Conservation (phyloP, 768 basidiomycete species). For the Amanita rubescens region DNA sequence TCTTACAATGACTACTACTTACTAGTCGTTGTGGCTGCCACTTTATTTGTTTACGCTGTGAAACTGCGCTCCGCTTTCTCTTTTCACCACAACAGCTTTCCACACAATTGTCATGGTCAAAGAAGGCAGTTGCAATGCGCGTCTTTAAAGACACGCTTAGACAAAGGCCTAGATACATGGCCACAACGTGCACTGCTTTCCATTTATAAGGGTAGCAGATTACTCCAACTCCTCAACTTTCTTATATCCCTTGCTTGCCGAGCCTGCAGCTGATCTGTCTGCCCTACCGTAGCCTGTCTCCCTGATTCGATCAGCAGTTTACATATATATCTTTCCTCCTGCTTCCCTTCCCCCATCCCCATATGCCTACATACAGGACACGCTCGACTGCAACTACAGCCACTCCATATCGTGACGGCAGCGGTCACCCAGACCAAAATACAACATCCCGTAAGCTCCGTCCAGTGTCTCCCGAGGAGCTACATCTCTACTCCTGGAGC, state of each 20-base stretch:
- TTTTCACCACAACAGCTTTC: not conserved
- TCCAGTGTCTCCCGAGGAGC: constrained; percentile 27
- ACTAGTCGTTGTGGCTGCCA: no score
- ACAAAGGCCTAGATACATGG: constrained; percentile 7
- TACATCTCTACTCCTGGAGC: constrained; percentile 23
- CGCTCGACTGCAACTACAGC: not conserved
- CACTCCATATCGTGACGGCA: not conserved
- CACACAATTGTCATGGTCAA: not conserved
- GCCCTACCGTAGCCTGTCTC: constrained; percentile 1
- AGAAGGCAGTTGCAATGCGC: not conserved
- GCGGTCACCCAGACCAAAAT: constrained; percentile 1
- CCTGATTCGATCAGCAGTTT: constrained; percentile 2
- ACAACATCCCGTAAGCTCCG: constrained; percentile 18
- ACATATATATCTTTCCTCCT: not conserved
- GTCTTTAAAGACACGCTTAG: constrained; percentile 3
- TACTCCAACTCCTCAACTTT: constrained; percentile 1
- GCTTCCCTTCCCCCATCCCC: not conserved
- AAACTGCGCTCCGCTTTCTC: not conserved
- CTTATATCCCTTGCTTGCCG: not conserved
- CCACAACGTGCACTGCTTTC: constrained; percentile 9
- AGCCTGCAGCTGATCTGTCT: not conserved
- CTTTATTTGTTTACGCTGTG: no score
- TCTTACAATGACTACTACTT: no score
- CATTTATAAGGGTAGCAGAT: constrained; percentile 4
- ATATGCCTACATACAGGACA: constrained; percentile 4